Percentiles rank a stretch among this genome's conserved stretches.
Conservation (phyloP, 225 moss, liverwort and hornwort genomes). For the Bryoerythrophyllum caledonicum region DNA sequence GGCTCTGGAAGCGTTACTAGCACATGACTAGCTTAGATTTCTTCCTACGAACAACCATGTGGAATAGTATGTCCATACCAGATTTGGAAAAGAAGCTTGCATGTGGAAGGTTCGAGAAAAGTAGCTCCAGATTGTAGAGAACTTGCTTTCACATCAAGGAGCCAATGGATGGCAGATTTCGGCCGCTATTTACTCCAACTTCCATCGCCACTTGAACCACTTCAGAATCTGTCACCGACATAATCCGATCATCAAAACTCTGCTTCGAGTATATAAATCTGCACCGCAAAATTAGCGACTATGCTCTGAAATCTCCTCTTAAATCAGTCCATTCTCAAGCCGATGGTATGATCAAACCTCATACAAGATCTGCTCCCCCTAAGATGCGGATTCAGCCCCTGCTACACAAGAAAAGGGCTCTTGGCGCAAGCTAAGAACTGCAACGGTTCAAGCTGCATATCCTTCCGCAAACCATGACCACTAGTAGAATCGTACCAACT, state of each 20-base stretch:
- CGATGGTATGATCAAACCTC: too few relatives aligned
- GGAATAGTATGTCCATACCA: not conserved
- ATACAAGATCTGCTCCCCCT: too few relatives aligned
- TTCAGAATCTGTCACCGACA: conserved; percentile 16
- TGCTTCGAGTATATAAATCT: too few relatives aligned
- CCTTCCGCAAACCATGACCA: too few relatives aligned
- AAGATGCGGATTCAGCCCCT: too few relatives aligned
- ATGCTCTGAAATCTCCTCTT: too few relatives aligned
- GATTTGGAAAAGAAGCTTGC: not conserved
- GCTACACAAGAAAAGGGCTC: too few relatives aligned
- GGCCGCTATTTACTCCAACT: conserved; percentile 5
- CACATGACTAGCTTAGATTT: not conserved
- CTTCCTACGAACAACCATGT: conserved; percentile 11
- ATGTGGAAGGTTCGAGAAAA: not conserved
- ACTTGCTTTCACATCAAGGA: conserved; percentile 10
- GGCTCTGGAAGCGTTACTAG: conserved; percentile 1
- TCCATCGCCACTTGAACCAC: conserved; percentile 18
- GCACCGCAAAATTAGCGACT: too few relatives aligned
- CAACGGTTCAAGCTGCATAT: too few relatives aligned
- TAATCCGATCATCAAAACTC: not conserved
- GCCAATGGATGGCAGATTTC: not conserved
- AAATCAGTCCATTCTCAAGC: too few relatives aligned
- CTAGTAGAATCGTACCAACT: too few relatives aligned
- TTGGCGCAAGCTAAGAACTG: too few relatives aligned
- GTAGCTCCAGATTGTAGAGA: conserved; percentile 4